phyloP scores from a whole-genome alignment of 495 filamentous ascomycete species.

The Trichoderma parareesei region DNA sequence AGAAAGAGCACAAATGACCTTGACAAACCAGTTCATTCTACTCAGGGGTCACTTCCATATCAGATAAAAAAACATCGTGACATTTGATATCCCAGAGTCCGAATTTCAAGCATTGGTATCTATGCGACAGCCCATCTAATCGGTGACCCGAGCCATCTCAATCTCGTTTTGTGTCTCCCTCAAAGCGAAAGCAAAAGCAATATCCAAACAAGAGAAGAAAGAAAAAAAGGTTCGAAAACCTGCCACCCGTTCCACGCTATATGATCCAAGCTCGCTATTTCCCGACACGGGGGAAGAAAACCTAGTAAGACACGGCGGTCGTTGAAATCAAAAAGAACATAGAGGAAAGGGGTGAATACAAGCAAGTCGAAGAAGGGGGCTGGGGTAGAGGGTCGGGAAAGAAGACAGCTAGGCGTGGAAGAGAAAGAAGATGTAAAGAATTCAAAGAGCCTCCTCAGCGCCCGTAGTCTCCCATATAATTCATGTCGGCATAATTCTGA shows the following conservation, averaged over 20 bases:
- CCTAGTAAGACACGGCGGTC: constrained; percentile 8
- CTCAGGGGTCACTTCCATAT: too few species aligned
- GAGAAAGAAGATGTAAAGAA: constrained; percentile 3
- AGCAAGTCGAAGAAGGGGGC: background rate
- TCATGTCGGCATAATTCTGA: constrained; percentile 41
- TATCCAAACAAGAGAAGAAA: background rate
- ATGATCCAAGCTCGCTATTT: background rate
- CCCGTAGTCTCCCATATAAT: constrained; percentile 47
- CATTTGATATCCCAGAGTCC: background rate
- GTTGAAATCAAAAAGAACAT: background rate
- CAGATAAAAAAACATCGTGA: too few species aligned
- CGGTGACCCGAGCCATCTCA: constrained; percentile 4
- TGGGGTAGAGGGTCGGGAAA: background rate
- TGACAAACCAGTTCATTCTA: too few species aligned
- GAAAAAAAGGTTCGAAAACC: background rate
- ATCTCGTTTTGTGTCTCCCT: background rate
- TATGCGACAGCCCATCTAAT: constrained; percentile 5
- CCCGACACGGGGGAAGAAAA: constrained; percentile 14
- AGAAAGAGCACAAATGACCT: too few species aligned
- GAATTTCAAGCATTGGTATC: constrained; percentile 1
- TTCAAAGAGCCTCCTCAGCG: constrained; percentile 18
- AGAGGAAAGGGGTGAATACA: background rate
- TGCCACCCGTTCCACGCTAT: background rate
- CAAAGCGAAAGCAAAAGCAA: too few species aligned
- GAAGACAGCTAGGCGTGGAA: background rate